Evolutionary conservation across 2,329 filamentous ascomycete species (phyloP).

Genomic region (Corynespora cassiicola): DNA sequence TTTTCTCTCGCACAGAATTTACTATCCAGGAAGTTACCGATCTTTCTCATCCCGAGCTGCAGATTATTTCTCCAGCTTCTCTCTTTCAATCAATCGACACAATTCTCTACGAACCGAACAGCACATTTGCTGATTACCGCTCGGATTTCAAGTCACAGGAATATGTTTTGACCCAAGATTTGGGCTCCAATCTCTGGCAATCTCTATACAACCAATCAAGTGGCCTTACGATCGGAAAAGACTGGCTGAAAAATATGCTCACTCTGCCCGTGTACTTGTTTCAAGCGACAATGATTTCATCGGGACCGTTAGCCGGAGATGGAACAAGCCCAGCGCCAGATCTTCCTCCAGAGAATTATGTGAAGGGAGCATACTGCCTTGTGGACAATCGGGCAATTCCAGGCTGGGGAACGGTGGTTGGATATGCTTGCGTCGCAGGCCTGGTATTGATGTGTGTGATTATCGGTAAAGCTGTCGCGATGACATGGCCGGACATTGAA

Average conservation of each 20-base stretch:
- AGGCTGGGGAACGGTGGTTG: conserved; percentile 11
- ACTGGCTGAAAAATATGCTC: conserved; percentile 19
- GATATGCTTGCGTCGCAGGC: conserved; percentile 17
- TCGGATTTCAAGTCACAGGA: conserved; percentile 15
- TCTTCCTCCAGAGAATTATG: conserved; percentile 18
- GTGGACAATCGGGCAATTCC: conserved; percentile 17
- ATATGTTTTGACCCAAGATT: conserved; percentile 16
- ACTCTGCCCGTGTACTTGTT: conserved; percentile 19
- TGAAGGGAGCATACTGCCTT: conserved; percentile 16
- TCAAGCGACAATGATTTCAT: conserved; percentile 13
- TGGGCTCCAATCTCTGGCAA: conserved; percentile 14
- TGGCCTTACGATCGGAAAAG: conserved; percentile 7
- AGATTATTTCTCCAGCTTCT: conserved; percentile 10
- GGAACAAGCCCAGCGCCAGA: conserved; percentile 10
- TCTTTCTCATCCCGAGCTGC: conserved; percentile 5
- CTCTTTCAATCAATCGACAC: conserved; percentile 16
- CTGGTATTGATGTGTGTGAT: conserved; percentile 13
- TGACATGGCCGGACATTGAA: conserved; percentile 8
- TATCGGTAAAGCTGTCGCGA: conserved; percentile 9
- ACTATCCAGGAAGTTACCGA: conserved; percentile 10
- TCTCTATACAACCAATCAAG: conserved; percentile 6
- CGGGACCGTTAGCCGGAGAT: conserved; percentile 2
- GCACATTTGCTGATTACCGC: conserved; percentile 2
- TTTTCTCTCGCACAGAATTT: conserved; percentile 17
- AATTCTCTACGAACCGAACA: conserved; percentile 17